Percentiles rank a stretch among this genome's conserved stretches.
Conservation (phyloP, 2,329 filamentous ascomycete species). For the Sporothrix schenckii region DNA sequence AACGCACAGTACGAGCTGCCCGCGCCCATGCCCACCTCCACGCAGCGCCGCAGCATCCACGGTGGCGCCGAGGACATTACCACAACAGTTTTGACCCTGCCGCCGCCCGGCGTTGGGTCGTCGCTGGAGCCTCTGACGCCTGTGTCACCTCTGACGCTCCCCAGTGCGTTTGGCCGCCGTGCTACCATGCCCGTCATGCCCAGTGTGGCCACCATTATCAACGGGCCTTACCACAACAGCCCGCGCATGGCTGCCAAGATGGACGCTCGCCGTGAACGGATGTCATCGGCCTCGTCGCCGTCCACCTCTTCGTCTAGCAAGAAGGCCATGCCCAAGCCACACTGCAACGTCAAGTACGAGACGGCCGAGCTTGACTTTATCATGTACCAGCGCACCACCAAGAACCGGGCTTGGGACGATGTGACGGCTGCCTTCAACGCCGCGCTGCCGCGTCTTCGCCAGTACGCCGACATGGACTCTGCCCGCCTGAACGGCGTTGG, state of each 20-base stretch:
- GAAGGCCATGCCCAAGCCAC: slow-evolving; percentile 32
- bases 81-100: slow-evolving; percentile 34
- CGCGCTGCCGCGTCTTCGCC: slow-evolving; percentile 36
- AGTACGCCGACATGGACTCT: slow-evolving; percentile 36
- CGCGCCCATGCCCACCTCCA: slow-evolving; percentile 14
- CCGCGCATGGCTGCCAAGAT: slow-evolving; percentile 30
- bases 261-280: slow-evolving; percentile 17
- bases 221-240: slow-evolving; percentile 22
- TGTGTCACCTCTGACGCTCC: slow-evolving; percentile 29
- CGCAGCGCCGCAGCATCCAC: not conserved
- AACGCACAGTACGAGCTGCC: slow-evolving; percentile 24
- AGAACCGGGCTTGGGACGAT: slow-evolving; percentile 37
- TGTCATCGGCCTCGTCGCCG: slow-evolving; percentile 20
- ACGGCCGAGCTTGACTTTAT: slow-evolving; percentile 38
- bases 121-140: slow-evolving; percentile 32
- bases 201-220: slow-evolving; percentile 21
- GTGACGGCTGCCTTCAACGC: slow-evolving; percentile 36
- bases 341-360: slow-evolving; percentile 39
- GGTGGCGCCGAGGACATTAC: slow-evolving; percentile 20
- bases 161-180: slow-evolving; percentile 22
- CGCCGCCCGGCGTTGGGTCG: not conserved
- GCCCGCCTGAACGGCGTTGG: slow-evolving; percentile 6
- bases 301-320: not conserved
- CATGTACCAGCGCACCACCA: slow-evolving; percentile 38
- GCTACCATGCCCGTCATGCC: slow-evolving; percentile 20